Evolutionary conservation across 306 rosid species (phyloP).

Genomic region (Crataegus laevigata): DNA sequence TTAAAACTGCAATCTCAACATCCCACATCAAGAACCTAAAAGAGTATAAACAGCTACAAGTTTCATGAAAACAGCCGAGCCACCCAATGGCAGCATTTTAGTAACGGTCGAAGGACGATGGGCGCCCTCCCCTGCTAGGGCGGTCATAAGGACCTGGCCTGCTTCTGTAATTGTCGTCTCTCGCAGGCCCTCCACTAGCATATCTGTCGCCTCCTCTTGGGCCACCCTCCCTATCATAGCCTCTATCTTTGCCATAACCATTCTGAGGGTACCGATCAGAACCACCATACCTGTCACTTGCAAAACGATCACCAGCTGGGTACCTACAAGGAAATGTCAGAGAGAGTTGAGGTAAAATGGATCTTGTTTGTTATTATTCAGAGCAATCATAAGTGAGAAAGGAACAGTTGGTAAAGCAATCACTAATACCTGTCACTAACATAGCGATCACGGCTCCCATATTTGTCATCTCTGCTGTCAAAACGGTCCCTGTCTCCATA

Average conservation of each 20-base stretch:
- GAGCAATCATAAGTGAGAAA: not conserved
- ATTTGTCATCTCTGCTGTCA: slow-evolving; percentile 76
- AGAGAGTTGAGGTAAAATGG: not conserved
- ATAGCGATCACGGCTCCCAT: slow-evolving; percentile 75
- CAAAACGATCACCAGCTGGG: slow-evolving; percentile 55
- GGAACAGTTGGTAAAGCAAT: not conserved
- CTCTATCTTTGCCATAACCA: slow-evolving; percentile 77
- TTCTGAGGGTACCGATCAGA: slow-evolving; percentile 70
- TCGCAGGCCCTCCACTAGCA: slow-evolving; percentile 57
- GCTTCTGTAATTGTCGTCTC: slow-evolving; percentile 56
- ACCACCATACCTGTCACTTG: slow-evolving; percentile 62
- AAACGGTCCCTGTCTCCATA: slow-evolving; percentile 73
- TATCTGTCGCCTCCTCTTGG: slow-evolving; percentile 61
- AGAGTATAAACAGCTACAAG: slow-evolving; percentile 9
- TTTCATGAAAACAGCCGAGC: not conserved
- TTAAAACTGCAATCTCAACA: slow-evolving; percentile 10
- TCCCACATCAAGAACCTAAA: slow-evolving; percentile 23
- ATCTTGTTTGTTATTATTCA: not conserved
- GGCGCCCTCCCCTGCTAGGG: slow-evolving; percentile 54
- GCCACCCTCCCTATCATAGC: slow-evolving; percentile 60
- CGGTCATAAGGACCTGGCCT: slow-evolving; percentile 86
- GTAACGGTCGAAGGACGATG: slow-evolving; percentile 71
- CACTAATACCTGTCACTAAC: slow-evolving; percentile 62
- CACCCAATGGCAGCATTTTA: slow-evolving; percentile 14
- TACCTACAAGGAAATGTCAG: slow-evolving; percentile 40